Base-by-base conservation (phyloP, 2,329 filamentous ascomycete genomes). In the Colletotrichum orchidophilum region DNA sequence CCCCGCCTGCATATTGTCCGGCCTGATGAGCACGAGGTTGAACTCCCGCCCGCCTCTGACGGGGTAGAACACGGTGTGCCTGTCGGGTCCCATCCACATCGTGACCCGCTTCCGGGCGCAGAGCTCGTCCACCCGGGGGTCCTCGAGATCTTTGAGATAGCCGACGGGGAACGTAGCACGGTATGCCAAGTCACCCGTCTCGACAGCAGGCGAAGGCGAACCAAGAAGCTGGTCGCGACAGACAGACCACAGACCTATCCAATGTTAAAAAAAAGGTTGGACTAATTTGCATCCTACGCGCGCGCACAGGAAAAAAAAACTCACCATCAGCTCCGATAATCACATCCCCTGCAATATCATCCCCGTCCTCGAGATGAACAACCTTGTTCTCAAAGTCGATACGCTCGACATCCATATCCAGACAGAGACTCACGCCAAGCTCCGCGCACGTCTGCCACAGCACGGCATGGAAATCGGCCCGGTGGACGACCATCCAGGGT, bases 321-420 rank as follows among this genome's bases (percentile, higher is more conserved):
- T 11, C 54, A 70, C 70, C 70, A 15, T 72, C 70, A 18, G 70
- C 66, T 3, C 70, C 70, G 2, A 72, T 31, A 0, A 72, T 61
- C 1, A 70, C 29, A 49, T 72, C 66, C 2, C 70, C 70, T 1
- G 29, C 54, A 8, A 72, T 53, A 26, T 65, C 70, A n/a, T 72
- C 70, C 2, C 70, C 70, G 0, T 70, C 70, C 13, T 70, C 66
- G 3, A 70, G 62, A 39, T 58, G 66, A 1, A 70, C 70, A 1
- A 33, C 57, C 2, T 46, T 49, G 2, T 31, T 50, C 1, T 58
- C 60, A 29, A 72, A 58, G 33, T 72, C 70, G 18, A 72, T 61
- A 2, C 42, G 54, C 49, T 72, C 70, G 1, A 52, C 70, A 12
- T 72, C 60, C 66, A 66, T 66, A 9, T 61, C 50, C 12, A 72